A percentile compares a stretch with the other conserved stretches of the same genome.
Conservation (phyloP, 2,329 filamentous ascomycete genomes). For the Stagonosporopsis vannaccii region DNA sequence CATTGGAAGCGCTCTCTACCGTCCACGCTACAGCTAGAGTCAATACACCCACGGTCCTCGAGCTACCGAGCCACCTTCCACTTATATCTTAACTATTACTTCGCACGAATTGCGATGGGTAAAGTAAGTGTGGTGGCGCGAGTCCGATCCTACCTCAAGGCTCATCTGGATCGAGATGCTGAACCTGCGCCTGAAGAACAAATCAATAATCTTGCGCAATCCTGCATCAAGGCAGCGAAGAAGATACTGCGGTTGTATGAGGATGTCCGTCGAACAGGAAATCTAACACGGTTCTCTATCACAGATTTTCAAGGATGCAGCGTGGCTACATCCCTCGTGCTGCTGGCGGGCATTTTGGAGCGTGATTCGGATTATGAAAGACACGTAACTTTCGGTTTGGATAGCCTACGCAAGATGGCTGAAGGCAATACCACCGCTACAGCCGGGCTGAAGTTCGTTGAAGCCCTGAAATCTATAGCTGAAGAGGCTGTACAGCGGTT, state of each 20-base stretch:
- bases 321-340: constrained; percentile 6
- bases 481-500: constrained; percentile 6
- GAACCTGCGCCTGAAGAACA: neutral
- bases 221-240: constrained; percentile 10
- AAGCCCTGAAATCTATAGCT: constrained; percentile 6
- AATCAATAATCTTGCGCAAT: neutral
- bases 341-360: constrained; percentile 3
- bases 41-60: constrained; percentile 1
- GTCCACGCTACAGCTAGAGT: neutral
- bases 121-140: constrained; percentile 1
- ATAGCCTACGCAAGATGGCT: constrained; percentile 8
- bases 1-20: constrained; percentile 11
- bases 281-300: constrained; percentile 7
- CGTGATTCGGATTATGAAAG: constrained; percentile 8
- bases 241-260: constrained; percentile 10
- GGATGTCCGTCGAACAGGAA: constrained; percentile 11
- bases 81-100: constrained; percentile 9
- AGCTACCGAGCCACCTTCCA: constrained; percentile 13
- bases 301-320: constrained; percentile 11
- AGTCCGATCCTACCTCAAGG: constrained; percentile 1
- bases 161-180: neutral
- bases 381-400: constrained; percentile 6
- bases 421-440: constrained; percentile 6
- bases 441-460: constrained; percentile 11
- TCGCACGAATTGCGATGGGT: constrained; percentile 7